Conservation (phyloP, 2,329 filamentous ascomycete species). For the Alternaria sp. region DNA sequence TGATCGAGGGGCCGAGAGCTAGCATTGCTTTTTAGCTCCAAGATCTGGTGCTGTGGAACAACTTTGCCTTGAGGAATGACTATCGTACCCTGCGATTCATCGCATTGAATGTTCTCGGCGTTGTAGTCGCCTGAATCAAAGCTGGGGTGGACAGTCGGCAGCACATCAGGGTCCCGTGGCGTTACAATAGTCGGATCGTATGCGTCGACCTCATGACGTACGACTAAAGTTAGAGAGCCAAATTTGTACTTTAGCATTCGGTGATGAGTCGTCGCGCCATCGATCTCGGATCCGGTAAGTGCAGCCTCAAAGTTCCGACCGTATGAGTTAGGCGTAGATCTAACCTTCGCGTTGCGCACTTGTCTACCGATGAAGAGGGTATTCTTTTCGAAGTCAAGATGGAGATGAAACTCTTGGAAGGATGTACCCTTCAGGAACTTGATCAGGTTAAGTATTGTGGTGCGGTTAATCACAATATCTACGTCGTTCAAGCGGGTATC, state of each 20-base stretch:
- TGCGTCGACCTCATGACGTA: neutral
- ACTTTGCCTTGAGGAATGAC: neutral
- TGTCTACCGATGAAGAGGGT: slow-evolving; percentile 3
- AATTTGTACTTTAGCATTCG: neutral
- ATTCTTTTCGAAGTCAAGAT: slow-evolving; percentile 1
- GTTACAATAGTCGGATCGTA: neutral
- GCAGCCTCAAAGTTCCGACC: neutral
- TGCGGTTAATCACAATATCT: slow-evolving; percentile 7
- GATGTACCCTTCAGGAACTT: neutral
- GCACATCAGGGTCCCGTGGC: neutral
- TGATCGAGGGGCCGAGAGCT: neutral
- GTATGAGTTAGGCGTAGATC: neutral
- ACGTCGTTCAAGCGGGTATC: slow-evolving; percentile 4
- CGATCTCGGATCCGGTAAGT: neutral
- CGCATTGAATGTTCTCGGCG: neutral
- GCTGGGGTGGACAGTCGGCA: neutral
- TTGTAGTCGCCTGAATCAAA: neutral
- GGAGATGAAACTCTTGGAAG: slow-evolving; percentile 4
- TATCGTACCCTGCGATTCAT: neutral
- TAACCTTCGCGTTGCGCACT: neutral
- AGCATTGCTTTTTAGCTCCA: neutral
- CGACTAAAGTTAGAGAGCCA: neutral
- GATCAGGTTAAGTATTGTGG: neutral
- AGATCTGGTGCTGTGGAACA: neutral
- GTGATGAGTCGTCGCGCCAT: neutral